Evolutionary conservation across 495 filamentous ascomycete species (phyloP).

Genomic region (Parathielavia hyrcaniae): DNA sequence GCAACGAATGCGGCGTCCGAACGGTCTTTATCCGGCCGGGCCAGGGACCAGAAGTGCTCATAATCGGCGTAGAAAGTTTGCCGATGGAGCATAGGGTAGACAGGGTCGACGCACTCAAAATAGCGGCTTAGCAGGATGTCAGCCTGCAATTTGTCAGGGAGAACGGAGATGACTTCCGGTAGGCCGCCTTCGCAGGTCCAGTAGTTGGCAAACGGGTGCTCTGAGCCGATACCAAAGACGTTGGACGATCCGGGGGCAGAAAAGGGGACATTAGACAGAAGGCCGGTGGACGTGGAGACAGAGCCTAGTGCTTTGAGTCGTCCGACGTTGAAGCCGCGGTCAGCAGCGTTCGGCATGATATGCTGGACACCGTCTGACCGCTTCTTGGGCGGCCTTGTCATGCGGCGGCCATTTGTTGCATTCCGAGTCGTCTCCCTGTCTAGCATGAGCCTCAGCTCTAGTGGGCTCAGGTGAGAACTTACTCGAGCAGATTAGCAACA

Average conservation of each 20-base stretch:
- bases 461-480: constrained; percentile 23
- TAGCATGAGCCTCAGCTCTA: background rate
- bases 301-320: constrained; percentile 37
- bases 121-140: constrained; percentile 63
- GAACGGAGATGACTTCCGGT: constrained; percentile 60
- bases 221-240: constrained; percentile 61
- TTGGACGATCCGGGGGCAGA: constrained; percentile 56
- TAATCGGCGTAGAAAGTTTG: constrained; percentile 64
- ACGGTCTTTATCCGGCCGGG: constrained; percentile 43
- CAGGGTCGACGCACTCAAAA: constrained; percentile 66
- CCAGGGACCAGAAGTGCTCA: constrained; percentile 59
- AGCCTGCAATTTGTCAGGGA: constrained; percentile 64
- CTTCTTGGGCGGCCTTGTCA: constrained; percentile 54
- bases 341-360: constrained; percentile 43
- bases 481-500: constrained; percentile 64
- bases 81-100: constrained; percentile 66
- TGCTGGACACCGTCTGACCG: constrained; percentile 25
- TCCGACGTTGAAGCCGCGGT: constrained; percentile 37
- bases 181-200: constrained; percentile 69
- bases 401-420: constrained; percentile 47
- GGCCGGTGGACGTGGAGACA: constrained; percentile 47
- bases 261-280: constrained; percentile 62
- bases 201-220: constrained; percentile 68
- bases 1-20: constrained; percentile 57
- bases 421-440: constrained; percentile 44